Evolutionary conservation across 257 asterid species (phyloP).

Genomic region (Cynanchum wilfordii): DNA sequence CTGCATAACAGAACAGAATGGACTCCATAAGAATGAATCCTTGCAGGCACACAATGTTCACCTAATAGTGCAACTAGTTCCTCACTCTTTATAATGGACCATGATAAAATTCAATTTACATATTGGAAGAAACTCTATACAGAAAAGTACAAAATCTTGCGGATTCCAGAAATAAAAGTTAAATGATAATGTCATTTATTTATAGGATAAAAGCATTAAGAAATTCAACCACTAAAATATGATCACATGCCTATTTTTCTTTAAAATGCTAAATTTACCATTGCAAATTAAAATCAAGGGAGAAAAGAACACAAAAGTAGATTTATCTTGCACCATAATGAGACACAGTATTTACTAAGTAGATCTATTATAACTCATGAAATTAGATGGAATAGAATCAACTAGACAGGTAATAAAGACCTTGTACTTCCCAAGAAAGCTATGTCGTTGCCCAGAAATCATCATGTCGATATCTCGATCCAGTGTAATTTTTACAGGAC

Average conservation of each 20-base stretch:
- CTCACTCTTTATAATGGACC: background rate
- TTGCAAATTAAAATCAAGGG: background rate
- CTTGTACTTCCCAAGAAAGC: conserved; percentile 93
- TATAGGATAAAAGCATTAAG: background rate
- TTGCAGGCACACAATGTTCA: background rate
- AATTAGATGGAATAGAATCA: background rate
- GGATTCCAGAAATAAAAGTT: background rate
- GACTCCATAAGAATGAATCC: background rate
- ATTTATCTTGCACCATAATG: background rate
- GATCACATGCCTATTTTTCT: background rate
- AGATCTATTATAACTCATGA: background rate
- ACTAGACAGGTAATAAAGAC: conserved; percentile 27
- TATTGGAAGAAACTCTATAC: background rate
- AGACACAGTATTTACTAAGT: background rate
- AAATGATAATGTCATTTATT: background rate
- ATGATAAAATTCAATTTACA: background rate
- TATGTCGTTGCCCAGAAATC: conserved; percentile 89
- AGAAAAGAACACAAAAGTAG: background rate
- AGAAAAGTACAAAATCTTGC: background rate
- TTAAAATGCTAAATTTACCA: background rate
- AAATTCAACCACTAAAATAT: background rate
- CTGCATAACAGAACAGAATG: background rate
- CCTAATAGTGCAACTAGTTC: background rate
- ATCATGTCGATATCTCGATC: conserved; percentile 94
- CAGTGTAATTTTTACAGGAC: conserved; percentile 80